Evolutionary conservation across 768 basidiomycete genomes (phyloP).

Genomic region (Tephrocybe sp.): DNA sequence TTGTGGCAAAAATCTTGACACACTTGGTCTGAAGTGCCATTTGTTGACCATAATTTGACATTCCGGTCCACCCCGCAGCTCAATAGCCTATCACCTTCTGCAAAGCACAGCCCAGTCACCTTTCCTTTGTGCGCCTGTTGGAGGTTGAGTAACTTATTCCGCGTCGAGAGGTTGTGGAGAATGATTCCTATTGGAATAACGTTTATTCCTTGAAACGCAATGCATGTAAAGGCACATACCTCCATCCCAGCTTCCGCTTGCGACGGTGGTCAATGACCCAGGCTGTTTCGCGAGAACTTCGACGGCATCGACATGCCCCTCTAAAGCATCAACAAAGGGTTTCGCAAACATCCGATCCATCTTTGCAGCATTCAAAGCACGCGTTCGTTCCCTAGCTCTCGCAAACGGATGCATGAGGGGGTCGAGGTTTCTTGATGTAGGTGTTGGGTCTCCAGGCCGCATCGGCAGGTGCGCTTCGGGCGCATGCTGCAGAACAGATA

Average conservation of each 20-base stretch:
- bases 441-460: slow-evolving; percentile 80
- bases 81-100: slow-evolving; percentile 57
- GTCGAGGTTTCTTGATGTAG: slow-evolving; percentile 87
- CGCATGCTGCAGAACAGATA: slow-evolving; percentile 83
- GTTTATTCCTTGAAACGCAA: not conserved
- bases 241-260: slow-evolving; percentile 95
- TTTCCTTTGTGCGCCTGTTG: slow-evolving; percentile 81
- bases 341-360: slow-evolving; percentile 98
- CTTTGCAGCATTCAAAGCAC: slow-evolving; percentile 93
- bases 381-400: slow-evolving; percentile 86
- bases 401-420: slow-evolving; percentile 96
- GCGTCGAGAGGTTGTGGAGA: slow-evolving; percentile 72
- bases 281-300: slow-evolving; percentile 77
- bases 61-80: slow-evolving; percentile 83
- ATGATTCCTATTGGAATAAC: slow-evolving; percentile 60
- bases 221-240: slow-evolving; percentile 46
- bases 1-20: slow-evolving; percentile 8
- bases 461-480: slow-evolving; percentile 69
- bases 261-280: slow-evolving; percentile 71
- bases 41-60: slow-evolving; percentile 75
- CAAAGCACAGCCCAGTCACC: slow-evolving; percentile 78
- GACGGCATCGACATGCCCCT: slow-evolving; percentile 94
- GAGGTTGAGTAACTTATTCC: slow-evolving; percentile 52
- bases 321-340: slow-evolving; percentile 85
- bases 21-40: slow-evolving; percentile 33